These are phyloP conservation scores for Aspergillus proliferans DNA, from an alignment of 2,329 filamentous ascomycete species.

Conservation along the genomic window DNA sequence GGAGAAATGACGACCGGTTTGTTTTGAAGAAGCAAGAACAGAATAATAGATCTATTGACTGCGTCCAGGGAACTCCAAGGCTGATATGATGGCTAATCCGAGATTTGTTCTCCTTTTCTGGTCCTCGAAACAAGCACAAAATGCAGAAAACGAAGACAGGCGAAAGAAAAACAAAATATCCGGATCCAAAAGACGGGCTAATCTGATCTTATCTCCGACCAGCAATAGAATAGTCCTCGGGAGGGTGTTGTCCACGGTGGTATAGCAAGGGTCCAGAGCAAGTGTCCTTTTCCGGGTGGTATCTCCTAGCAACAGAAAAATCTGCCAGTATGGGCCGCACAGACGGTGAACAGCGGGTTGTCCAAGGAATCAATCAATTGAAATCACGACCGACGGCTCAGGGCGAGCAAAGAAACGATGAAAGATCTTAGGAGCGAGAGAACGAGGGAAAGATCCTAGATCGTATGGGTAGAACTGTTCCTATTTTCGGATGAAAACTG, in stretches of 20 bases:
- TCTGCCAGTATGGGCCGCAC: too few species aligned
- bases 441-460: neutral
- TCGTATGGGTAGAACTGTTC: neutral
- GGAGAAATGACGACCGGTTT: slow-evolving; percentile 8
- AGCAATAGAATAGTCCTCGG: neutral
- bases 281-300: neutral
- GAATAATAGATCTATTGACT: slow-evolving; percentile 19
- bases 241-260: neutral
- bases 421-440: neutral
- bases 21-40: slow-evolving; percentile 18
- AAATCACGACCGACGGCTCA: neutral
- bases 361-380: neutral
- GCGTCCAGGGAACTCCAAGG: slow-evolving; percentile 18
- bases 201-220: neutral
- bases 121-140: slow-evolving; percentile 4
- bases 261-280: neutral
- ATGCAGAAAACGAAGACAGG: slow-evolving; percentile 10
- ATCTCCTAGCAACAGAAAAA: neutral
- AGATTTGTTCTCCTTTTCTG: slow-evolving; percentile 8
- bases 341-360: neutral
- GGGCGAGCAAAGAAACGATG: neutral
- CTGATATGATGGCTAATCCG: slow-evolving; percentile 14
- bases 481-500: neutral
- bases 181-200: slow-evolving; percentile 4
- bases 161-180: slow-evolving; percentile 3